Evolutionary conservation across 2,329 filamentous ascomycete species (phyloP), one percentile per base, ranked within the genome.

Genomic region (Arthrobotrys megalospora): DNA sequence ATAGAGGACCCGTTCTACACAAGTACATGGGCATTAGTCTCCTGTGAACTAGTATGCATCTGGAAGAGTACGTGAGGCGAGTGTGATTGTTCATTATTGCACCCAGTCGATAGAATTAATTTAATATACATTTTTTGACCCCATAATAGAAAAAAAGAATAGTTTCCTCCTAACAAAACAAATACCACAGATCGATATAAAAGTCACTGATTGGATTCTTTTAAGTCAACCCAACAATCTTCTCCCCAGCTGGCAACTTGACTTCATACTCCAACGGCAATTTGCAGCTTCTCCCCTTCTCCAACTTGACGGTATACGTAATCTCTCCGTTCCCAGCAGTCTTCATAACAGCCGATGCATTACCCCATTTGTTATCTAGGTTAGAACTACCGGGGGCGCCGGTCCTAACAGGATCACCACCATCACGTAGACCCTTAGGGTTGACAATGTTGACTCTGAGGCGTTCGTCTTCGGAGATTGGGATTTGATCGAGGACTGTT

Each of bases 231-330:
- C 73, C 73, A n/a, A 66, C 58, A 34, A 86, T 85, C 6, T 80
- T 82, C 78, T 89, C 88, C 7, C 86, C 87, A 14, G 83, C 83
- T 0, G 90, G 90, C 80, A 89, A 85, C 21, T 86, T 86, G 16
- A 90, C 87, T 76, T 89, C 87, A 83, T 92, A 92, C 84, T 90
- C 89, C 76, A 92, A 82, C 24, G 84, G 84, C 78, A 92, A 83
- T 83, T 87, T 88, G 14, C 89, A 88, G 2, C 87, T 86, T 81
- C 87, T 86, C 28, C 90, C 89, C 0, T 88, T 86, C 76, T 90
- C 88, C 63, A 92, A 83, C 50, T 83, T 85, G 10, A 91, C 86
- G 14, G 60, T 71, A 67, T 77, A 77, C 3, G 66, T 63, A 16
- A 65, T 88, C 86, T 89, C 90, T 91, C 67, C 83, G 83, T 3